These are phyloP conservation scores for Schrenkiella parvula DNA, from an alignment of 345 rosid genomes.

Conservation along the genomic window DNA sequence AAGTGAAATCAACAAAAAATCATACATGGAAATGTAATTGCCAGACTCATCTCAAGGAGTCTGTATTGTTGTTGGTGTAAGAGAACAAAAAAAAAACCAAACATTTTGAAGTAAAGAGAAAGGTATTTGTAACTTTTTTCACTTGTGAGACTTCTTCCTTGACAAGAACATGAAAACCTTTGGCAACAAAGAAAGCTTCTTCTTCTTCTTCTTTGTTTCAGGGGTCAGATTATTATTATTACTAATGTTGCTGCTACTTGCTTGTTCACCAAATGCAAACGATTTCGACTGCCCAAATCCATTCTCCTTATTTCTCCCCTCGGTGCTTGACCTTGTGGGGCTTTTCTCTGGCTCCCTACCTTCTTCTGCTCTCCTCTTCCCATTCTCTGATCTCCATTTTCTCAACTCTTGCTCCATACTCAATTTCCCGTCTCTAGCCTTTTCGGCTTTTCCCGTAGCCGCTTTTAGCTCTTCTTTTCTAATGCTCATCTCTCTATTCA, in stretches of 20 bases:
- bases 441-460: conserved; percentile 78
- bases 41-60: conserved; percentile 24
- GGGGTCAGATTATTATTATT: conserved; percentile 20
- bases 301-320: conserved; percentile 29
- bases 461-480: conserved; percentile 57
- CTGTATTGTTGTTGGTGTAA: conserved; percentile 13
- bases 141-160: conserved; percentile 51
- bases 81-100: background rate
- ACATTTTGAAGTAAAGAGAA: background rate
- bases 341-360: conserved; percentile 30
- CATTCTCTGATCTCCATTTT: conserved; percentile 87
- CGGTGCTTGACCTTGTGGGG: conserved; percentile 39
- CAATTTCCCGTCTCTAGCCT: conserved; percentile 80
- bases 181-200: conserved; percentile 70
- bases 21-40: background rate
- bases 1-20: background rate
- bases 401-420: conserved; percentile 85
- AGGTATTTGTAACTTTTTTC: background rate
- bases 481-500: conserved; percentile 49
- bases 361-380: conserved; percentile 58
- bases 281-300: conserved; percentile 15
- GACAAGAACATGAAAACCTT: conserved; percentile 63
- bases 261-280: conserved; percentile 28
- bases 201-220: conserved; percentile 47
- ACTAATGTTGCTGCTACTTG: conserved; percentile 6